Evolutionary conservation across 2,329 filamentous ascomycete genomes (phyloP), one percentile per base, ranked within the genome.

Genomic region (Thermothelomyces thermophilus): DNA sequence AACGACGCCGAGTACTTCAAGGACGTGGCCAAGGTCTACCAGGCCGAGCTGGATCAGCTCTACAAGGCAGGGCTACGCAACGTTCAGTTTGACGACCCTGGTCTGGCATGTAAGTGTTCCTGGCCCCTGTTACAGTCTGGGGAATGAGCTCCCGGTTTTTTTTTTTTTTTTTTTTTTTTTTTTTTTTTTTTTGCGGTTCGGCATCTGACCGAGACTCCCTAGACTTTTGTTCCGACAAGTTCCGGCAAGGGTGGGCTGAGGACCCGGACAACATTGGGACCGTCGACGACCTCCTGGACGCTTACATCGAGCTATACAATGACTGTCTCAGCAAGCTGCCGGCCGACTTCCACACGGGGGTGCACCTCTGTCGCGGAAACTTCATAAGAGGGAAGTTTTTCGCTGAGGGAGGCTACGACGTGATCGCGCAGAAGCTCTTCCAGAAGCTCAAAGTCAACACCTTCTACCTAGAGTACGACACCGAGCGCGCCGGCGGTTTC

Each of bases 281-380:
- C 1, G 78, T 84, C 6, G 84, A 87, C 41, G 80, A 83, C 57
- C 80, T 88, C 39, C 77, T 90, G 19, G 83, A 87, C 58, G 79
- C 83, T 24, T 90, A 90, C 68, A 85, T 90, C 64, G 73, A 76
- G 54, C 79, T 87, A 57, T 90, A 90, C 73, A 90, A 90, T 64
- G 82, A 86, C 65, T 80, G 75, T 60, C 74, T 87, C 62, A 70
- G 73, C 60, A 76, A 78, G 59, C 70, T 80, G 0, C 84, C 85
- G 0, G 64, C 72, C 2, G 85, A 90, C 62, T 79, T 90, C 73
- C 85, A 89, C 66, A 76, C 87, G 2, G 86, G 86, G 40, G 82
- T 90, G 14, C 87, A 90, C 63, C 72, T 90, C 45, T 90, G 86
- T 74, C 76, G 76, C 8, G 77, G 76, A 42, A 86, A 85, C 69